Base-by-base conservation (phyloP, 306 rosid species). In the Crataegus laevigata region DNA sequence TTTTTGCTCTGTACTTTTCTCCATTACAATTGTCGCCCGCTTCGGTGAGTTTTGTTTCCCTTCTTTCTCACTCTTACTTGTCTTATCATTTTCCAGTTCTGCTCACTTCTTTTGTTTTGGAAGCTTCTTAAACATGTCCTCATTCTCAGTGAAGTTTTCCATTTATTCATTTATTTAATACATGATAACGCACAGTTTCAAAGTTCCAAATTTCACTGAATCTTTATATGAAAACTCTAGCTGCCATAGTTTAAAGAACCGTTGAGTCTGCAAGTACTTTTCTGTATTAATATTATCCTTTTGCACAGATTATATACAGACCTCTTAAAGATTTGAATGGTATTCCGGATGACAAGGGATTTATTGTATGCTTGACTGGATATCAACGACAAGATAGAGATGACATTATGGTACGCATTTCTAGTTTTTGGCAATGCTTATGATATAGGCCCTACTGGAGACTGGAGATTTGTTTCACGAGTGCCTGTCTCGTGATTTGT, bases 341-440 rank as follows among this genome's bases (percentile, higher is more conserved):
- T 40, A 89, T 94, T 64, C 90, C 92, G 0, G 96, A 90, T 42
- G 98, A 96, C 6, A 78, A 83, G 81, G 68, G 75, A 79, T 79
- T 89, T 73, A 18, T 84, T 59, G 68, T 94, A 73, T 94, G 98
- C 88, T 80, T 94, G 85, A 94, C 98, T 74, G 97, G 98, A 71
- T 94, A 93, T 83, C 89, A 88, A 25, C 91, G 97, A 69, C 97
- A 87, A 81, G 98, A 91, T 84, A 88, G 97, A 80, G 98, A 91
- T 75, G 98, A 93, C 82, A 88, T 91, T 67, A 93, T 93, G 98
- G 97, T 88, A 67, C 28, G 62, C 62, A 51, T 75, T 61, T 80
- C 43, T 34, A 62, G n/a, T 64, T 63, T 21, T 78, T 58, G 78
- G n/a, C n/a, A 13, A 14, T 24, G 21, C 57, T 28, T 65, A 18